Conservation (phyloP, 1,284 basidiomycete genomes). For the Abortiporus biennis region DNA sequence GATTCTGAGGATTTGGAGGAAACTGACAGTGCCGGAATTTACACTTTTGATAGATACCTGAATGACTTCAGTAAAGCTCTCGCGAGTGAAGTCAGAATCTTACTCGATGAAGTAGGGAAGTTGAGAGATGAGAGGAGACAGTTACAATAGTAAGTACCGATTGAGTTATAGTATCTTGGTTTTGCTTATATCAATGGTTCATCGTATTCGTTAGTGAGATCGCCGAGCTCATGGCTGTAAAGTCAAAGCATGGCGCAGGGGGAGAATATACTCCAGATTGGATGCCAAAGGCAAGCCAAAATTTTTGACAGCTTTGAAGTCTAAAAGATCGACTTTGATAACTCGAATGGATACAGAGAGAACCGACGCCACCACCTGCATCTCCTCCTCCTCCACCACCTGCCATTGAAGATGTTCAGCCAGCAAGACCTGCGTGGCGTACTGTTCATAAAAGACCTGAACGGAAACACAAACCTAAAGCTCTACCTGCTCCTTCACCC, state of each 20-base stretch:
- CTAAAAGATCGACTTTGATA: neutral
- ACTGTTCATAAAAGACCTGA: conserved; percentile 57
- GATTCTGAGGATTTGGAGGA: no score
- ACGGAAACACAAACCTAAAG: conserved; percentile 31
- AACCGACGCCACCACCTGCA: conserved; percentile 17
- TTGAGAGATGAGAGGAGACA: conserved; percentile 65
- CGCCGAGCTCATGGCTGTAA: conserved; percentile 68
- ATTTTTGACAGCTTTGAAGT: neutral
- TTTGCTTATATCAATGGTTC: neutral
- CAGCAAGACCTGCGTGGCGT: conserved; percentile 66
- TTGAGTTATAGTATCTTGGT: neutral
- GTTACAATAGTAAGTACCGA: conserved; percentile 54
- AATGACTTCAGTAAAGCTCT: conserved; percentile 50
- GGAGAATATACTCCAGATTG: conserved; percentile 66
- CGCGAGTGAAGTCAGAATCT: conserved; percentile 30
- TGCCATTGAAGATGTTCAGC: conserved; percentile 29
- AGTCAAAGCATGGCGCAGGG: conserved; percentile 66
- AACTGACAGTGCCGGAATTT: no score
- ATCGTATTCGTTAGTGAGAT: conserved; percentile 50
- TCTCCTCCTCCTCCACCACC: conserved; percentile 25
- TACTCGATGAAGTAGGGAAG: conserved; percentile 66
- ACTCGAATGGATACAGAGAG: conserved; percentile 7
- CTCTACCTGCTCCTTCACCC: conserved; percentile 34
- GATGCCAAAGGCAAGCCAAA: conserved; percentile 43
- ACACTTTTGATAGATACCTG: conserved; percentile 61